Evolutionary conservation across 192 early-diverging fungal species (phyloP).

Genomic region (Chytriomyces confervae): DNA sequence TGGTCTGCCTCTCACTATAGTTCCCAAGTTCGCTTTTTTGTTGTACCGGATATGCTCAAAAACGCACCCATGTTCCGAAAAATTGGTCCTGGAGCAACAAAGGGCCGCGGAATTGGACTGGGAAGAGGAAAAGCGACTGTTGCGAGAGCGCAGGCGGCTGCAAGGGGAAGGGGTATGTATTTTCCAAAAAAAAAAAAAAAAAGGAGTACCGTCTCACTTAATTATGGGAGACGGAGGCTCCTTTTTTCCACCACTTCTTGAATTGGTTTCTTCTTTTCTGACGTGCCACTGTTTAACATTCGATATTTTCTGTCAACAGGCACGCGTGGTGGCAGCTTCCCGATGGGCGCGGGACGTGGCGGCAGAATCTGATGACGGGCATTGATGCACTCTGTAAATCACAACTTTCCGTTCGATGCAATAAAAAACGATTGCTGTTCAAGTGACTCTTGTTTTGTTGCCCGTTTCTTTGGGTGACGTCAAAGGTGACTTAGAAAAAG

Average conservation of each 20-base stretch:
- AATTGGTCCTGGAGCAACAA: slow-evolving; percentile 79
- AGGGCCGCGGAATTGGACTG: slow-evolving; percentile 83
- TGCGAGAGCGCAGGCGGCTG: slow-evolving; percentile 71
- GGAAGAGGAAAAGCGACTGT: slow-evolving; percentile 85
- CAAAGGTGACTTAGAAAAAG: no score
- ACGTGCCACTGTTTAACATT: background rate
- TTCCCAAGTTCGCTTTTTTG: slow-evolving; percentile 80
- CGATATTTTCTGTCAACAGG: no score
- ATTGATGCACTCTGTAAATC: no score
- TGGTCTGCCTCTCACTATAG: background rate
- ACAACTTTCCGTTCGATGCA: no score
- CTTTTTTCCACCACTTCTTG: background rate
- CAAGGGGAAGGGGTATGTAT: slow-evolving; percentile 24
- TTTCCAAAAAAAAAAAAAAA: no score
- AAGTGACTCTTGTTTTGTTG: no score
- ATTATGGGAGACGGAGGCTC: no score
- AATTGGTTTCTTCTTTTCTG: background rate
- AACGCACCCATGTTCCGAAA: slow-evolving; percentile 99
- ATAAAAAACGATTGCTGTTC: no score
- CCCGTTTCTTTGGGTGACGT: no score
- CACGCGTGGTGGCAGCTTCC: slow-evolving; percentile 24
- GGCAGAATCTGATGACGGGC: slow-evolving; percentile 27
- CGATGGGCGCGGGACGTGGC: slow-evolving; percentile 28
- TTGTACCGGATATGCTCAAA: slow-evolving; percentile 99
- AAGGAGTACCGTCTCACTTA: no score